Evolutionary conservation across 768 basidiomycete species (phyloP).

Genomic region (Holtermanniella nyarrowii): DNA sequence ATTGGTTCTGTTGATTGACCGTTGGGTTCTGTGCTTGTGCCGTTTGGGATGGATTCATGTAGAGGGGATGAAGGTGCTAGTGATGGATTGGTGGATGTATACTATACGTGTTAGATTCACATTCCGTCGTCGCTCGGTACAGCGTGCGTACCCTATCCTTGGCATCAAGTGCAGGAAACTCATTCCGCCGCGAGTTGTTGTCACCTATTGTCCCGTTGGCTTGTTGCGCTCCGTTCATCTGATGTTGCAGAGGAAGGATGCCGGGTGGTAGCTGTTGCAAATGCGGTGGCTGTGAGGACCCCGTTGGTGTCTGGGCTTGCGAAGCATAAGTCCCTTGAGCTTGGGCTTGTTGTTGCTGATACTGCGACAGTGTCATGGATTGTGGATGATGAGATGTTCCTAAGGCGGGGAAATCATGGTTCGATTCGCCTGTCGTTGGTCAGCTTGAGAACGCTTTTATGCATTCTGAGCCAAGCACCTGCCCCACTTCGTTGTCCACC

Average conservation of each 20-base stretch:
- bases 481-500: slow-evolving; percentile 3
- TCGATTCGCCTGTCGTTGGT: slow-evolving; percentile 14
- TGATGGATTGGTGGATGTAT: slow-evolving; percentile 27
- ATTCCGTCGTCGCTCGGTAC: not conserved
- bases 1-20: slow-evolving; percentile 11
- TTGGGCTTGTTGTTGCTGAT: not conserved
- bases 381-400: slow-evolving; percentile 16
- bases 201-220: slow-evolving; percentile 18
- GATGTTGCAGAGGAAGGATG: slow-evolving; percentile 21
- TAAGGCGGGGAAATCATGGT: slow-evolving; percentile 39
- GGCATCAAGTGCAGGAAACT: slow-evolving; percentile 32
- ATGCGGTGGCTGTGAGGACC: slow-evolving; percentile 8
- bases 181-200: slow-evolving; percentile 17
- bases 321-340: slow-evolving; percentile 20
- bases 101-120: too few relatives aligned
- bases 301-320: slow-evolving; percentile 21
- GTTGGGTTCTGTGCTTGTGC: slow-evolving; percentile 26
- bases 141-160: slow-evolving; percentile 25
- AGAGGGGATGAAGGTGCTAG: slow-evolving; percentile 8
- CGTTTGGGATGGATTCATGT: slow-evolving; percentile 2
- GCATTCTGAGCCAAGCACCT: slow-evolving; percentile 5
- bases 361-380: not conserved
- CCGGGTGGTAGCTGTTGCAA: slow-evolving; percentile 12
- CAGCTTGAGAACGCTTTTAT: not conserved
- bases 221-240: slow-evolving; percentile 9